These are phyloP conservation scores for Ustilago cynodontis DNA, from an alignment of 1,284 basidiomycete species.

Conservation along the genomic window DNA sequence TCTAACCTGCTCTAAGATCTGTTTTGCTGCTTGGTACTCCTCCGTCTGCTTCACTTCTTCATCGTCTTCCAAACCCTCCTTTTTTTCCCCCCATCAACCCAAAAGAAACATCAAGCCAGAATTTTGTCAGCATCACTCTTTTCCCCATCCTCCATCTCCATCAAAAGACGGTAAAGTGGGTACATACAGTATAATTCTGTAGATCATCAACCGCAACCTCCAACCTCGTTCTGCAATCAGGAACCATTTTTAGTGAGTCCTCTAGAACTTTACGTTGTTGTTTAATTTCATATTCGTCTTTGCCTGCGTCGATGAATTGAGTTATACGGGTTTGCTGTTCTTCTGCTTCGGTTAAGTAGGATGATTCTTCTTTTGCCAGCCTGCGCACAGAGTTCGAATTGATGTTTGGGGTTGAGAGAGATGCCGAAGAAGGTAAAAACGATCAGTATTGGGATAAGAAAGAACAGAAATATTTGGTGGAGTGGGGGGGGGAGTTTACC, in stretches of 20 bases:
- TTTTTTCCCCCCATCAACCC: no score
- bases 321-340: constrained; percentile 44
- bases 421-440: no score
- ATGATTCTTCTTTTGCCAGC: constrained; percentile 55
- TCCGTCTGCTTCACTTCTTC: background rate
- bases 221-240: constrained; percentile 54
- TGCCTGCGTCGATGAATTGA: constrained; percentile 41
- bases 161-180: background rate
- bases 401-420: background rate
- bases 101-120: background rate
- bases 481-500: constrained; percentile 24
- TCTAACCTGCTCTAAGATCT: background rate
- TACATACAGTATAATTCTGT: constrained; percentile 45
- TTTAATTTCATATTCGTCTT: constrained; percentile 59
- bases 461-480: background rate
- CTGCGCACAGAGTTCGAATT: no score
- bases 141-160: no score
- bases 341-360: constrained; percentile 50
- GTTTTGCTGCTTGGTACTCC: constrained; percentile 19
- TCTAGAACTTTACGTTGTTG: constrained; percentile 50
- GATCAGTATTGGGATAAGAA: background rate
- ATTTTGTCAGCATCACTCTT: background rate
- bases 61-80: constrained; percentile 27
- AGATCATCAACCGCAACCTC: constrained; percentile 50
- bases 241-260: constrained; percentile 61